phyloP scores from a whole-genome alignment of 164 flowering plant species.

The Sedum album region DNA sequence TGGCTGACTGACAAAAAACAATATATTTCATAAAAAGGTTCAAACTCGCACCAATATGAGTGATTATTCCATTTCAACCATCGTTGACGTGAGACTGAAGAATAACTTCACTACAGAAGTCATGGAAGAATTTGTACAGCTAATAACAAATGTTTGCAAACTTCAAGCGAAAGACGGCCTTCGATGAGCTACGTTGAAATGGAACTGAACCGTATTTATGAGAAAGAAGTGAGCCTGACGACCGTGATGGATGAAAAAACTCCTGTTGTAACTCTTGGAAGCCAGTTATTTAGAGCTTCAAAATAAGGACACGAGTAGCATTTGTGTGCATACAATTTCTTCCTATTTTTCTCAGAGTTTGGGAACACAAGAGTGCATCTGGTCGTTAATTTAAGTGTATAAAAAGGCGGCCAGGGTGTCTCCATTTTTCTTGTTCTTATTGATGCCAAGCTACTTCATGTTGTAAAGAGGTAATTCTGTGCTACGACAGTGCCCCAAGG shows the following conservation, averaged over 20 bases:
- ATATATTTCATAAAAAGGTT: conserved; percentile 40
- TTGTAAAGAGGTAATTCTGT: background rate
- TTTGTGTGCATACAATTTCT: conserved; percentile 15
- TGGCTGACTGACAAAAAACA: background rate
- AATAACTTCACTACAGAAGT: conserved; percentile 74
- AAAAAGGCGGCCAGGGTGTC: conserved; percentile 49
- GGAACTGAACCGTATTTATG: conserved; percentile 67
- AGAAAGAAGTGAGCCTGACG: conserved; percentile 72
- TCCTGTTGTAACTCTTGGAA: conserved; percentile 69
- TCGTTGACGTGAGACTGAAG: conserved; percentile 57
- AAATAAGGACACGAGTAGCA: conserved; percentile 22
- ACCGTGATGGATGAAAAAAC: conserved; percentile 80
- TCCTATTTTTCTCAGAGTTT: conserved; percentile 5
- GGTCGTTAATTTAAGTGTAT: conserved; percentile 74
- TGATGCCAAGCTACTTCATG: background rate
- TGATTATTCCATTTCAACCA: conserved; percentile 23
- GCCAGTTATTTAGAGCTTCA: conserved; percentile 58
- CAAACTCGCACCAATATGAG: conserved; percentile 40
- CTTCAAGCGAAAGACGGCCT: conserved; percentile 71
- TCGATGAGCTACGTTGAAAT: conserved; percentile 54
- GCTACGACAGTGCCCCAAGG: background rate
- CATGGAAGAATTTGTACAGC: conserved; percentile 54
- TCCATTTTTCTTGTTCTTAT: conserved; percentile 10
- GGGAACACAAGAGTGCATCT: conserved; percentile 18
- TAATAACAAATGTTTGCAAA: conserved; percentile 44